Base-by-base conservation (phyloP, 2,329 filamentous ascomycete species). In the Cladophialophora exuberans region DNA sequence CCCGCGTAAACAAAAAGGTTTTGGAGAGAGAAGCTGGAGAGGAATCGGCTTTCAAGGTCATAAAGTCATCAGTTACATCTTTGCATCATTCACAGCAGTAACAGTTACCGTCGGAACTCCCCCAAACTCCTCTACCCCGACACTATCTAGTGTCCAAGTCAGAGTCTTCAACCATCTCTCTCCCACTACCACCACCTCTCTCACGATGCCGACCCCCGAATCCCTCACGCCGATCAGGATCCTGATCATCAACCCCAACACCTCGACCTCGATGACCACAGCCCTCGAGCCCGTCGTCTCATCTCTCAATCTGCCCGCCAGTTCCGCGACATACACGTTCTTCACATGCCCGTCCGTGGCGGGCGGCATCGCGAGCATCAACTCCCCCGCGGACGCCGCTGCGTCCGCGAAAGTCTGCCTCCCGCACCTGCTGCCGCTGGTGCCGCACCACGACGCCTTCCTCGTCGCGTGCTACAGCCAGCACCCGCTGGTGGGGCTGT, bases 391-490 rank as follows among this genome's bases (percentile, higher is more conserved):
- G 10, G 89, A 91, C 68, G 86, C 91, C 4, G 69, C 74, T 1
- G 69, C 76, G 46, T 92, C 87, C 62, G 81, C 84, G 1, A 67
- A 79, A 1, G 80, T 83, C 53, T 88, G 89, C 46, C 73, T 86
- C 13, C 73, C 77, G 1, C 76, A 83, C 56, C 68, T 89, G 4
- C 68, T 73, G 22, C 68, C 76, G 1, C 56, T 73, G 11, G 51
- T 71, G 13, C 30, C 69, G 30, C 22, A 69, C 59, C 58, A 89
- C 69, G 85, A 94, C 66, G 90, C 81, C n/a, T 86, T 95, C 59
- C 79, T 97, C 0, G 81, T 97, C 2, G 91, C 91, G 17, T 97
- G 93, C 74, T 97, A 90, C 75, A 94, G 89, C 56, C 84, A 88
- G 1, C 91, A 97, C 67, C 85, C 88, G 0, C 80, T 97, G 0